Evolutionary conservation across 2,329 filamentous ascomycete genomes (phyloP).

Genomic region (Diaporthe nobilis): DNA sequence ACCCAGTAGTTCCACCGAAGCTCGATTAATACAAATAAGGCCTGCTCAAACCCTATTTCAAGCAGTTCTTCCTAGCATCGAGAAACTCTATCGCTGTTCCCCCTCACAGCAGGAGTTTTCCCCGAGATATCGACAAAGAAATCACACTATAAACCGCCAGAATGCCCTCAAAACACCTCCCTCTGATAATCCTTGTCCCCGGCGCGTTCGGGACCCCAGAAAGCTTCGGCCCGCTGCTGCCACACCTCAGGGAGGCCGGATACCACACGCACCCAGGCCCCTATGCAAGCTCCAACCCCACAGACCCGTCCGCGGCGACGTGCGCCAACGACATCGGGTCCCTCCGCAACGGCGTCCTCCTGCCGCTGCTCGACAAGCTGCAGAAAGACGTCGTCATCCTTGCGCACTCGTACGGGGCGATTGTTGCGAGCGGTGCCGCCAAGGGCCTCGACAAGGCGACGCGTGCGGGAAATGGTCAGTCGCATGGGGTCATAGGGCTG

Average conservation of each 20-base stretch:
- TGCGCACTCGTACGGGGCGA: constrained; percentile 47
- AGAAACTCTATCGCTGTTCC: not conserved
- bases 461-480: not conserved
- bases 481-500: not conserved
- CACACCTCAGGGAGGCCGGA: constrained; percentile 42
- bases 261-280: constrained; percentile 43
- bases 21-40: not conserved
- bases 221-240: constrained; percentile 22
- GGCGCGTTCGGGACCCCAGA: constrained; percentile 31
- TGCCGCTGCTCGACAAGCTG: constrained; percentile 43
- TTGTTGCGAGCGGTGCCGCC: constrained; percentile 46
- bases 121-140: too few species aligned
- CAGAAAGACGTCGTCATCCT: constrained; percentile 45
- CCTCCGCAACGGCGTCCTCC: not conserved
- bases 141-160: too few species aligned
- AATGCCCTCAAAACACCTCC: not conserved
- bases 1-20: too few species aligned
- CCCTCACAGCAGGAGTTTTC: not conserved
- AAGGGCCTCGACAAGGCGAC: constrained; percentile 46
- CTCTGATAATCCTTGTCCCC: constrained; percentile 17
- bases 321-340: constrained; percentile 12
- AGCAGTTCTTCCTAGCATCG: not conserved
- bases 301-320: constrained; percentile 39
- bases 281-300: constrained; percentile 45
- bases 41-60: not conserved